Base-by-base conservation (phyloP, 2,329 filamentous ascomycete genomes). In the Leptoxyphium fumago region DNA sequence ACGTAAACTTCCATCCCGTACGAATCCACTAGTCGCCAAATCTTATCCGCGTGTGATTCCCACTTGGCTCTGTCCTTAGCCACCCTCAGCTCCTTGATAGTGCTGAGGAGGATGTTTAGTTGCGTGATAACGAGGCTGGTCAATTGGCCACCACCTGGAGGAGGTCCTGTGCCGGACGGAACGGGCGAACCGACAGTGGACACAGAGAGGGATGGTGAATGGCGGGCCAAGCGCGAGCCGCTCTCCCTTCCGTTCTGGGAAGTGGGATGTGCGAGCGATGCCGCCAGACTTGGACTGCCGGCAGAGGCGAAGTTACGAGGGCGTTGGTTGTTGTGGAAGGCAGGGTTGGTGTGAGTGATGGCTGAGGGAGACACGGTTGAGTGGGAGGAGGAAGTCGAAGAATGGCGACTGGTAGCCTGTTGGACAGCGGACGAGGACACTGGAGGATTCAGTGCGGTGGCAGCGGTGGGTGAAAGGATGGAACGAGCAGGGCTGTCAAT, bases 1-100 rank as follows among this genome's bases (percentile, higher is more conserved):
- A 85, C 80, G 64, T 88, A 95, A 61, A 95, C 87, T 74, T 98
- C 93, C 89, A 98, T 98, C 61, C 88, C 88, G 87, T 94, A 82
- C 59, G 89, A 88, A 77, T 94, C 82, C 69, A 96, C 82, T 63
- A 96, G 80, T 84, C 93, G 94, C 64, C 80, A 80, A 58, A 98
- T 82, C 70, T 94, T 88, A 58, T 93, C 85, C 60, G 80, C 81
- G 68, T 94, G 88, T 53, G 80, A 73, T 64, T 94, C 86, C 82
- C 85, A 94, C 84, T 93, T 94, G 59, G 77, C 77, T 60, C 81
- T 78, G 61, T 84, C 87, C 68, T 87, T 87, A 64, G 94, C 89
- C 21, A 18, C 38, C 32, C 15, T 36, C 15, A 36, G 32, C 69
- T 95, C 87, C 64, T 91, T 95, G 61, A 96, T 82, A 29, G 86